Evolutionary conservation across 176 grass and related monocot species (phyloP).

Genomic region (Luzula sylvatica): DNA sequence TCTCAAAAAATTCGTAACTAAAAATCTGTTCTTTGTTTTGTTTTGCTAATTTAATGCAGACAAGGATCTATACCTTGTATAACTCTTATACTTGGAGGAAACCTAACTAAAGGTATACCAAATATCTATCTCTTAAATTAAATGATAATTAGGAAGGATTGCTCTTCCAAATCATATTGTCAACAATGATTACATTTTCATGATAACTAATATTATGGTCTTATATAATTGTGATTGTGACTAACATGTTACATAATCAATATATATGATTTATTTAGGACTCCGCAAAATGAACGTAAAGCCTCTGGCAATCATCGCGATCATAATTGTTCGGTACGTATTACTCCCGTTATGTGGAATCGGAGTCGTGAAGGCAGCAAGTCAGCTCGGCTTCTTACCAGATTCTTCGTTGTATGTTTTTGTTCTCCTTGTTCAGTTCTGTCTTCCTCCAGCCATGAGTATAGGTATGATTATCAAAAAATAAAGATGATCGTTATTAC

Average conservation of each 20-base stretch:
- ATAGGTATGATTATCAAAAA: constrained; percentile 16
- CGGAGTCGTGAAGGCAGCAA: constrained; percentile 29
- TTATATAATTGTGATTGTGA: too few species aligned
- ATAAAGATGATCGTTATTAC: background rate
- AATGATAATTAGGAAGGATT: too few species aligned
- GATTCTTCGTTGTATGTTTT: constrained; percentile 41
- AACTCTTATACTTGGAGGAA: constrained; percentile 51
- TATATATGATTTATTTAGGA: constrained; percentile 9
- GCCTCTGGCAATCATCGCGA: constrained; percentile 12
- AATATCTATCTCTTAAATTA: too few species aligned
- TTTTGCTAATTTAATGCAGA: constrained; percentile 21
- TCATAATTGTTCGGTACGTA: constrained; percentile 27
- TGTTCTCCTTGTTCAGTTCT: constrained; percentile 48
- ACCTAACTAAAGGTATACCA: constrained; percentile 47
- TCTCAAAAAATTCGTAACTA: too few species aligned
- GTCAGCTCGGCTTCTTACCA: constrained; percentile 46
- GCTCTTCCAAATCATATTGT: too few species aligned
- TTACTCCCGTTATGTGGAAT: constrained; percentile 43
- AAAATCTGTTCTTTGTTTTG: background rate
- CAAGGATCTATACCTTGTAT: constrained; percentile 45
- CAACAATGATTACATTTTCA: too few species aligned
- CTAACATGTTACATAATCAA: too few species aligned
- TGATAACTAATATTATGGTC: too few species aligned
- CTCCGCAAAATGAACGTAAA: constrained; percentile 13
- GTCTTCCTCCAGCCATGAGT: constrained; percentile 49